phyloP scores from a whole-genome alignment of 2,329 filamentous ascomycete species.

The Didymella sp. region DNA sequence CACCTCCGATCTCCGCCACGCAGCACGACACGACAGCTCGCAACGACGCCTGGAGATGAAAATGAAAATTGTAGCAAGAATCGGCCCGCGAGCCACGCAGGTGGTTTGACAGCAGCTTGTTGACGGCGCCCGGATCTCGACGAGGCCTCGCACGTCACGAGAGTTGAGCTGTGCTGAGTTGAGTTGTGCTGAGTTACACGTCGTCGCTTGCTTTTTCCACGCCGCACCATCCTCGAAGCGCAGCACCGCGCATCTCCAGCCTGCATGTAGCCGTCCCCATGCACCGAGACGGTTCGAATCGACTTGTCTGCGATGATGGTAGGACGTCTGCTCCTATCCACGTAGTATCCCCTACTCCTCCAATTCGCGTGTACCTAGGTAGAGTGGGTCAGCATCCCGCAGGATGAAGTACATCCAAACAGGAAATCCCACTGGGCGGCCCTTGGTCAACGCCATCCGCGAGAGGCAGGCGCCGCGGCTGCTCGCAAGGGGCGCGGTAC shows the following conservation, averaged over 20 bases:
- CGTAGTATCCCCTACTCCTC: background rate
- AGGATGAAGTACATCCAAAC: background rate
- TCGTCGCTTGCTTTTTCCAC: background rate
- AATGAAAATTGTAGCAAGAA: too few relatives aligned
- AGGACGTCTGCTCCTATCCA: too few relatives aligned
- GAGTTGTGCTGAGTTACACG: too few relatives aligned
- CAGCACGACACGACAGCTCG: background rate
- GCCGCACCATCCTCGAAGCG: background rate
- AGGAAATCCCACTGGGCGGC: background rate
- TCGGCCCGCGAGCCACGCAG: too few relatives aligned
- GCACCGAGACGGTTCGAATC: too few relatives aligned
- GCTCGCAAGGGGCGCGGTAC: conserved; percentile 3
- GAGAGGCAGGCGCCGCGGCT: background rate
- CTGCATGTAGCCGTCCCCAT: background rate
- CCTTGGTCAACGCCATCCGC: background rate
- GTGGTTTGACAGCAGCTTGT: too few relatives aligned
- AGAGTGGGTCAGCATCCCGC: background rate
- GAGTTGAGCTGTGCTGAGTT: too few relatives aligned
- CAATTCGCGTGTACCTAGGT: too few relatives aligned
- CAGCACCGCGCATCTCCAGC: background rate
- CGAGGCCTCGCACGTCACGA: too few relatives aligned
- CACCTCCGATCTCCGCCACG: background rate
- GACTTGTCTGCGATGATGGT: too few relatives aligned
- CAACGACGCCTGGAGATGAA: too few relatives aligned
- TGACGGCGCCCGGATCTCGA: too few relatives aligned